Evolutionary conservation across 805 yeast genomes (phyloP).

Genomic region (Saccharomycopsis guyanensis): DNA sequence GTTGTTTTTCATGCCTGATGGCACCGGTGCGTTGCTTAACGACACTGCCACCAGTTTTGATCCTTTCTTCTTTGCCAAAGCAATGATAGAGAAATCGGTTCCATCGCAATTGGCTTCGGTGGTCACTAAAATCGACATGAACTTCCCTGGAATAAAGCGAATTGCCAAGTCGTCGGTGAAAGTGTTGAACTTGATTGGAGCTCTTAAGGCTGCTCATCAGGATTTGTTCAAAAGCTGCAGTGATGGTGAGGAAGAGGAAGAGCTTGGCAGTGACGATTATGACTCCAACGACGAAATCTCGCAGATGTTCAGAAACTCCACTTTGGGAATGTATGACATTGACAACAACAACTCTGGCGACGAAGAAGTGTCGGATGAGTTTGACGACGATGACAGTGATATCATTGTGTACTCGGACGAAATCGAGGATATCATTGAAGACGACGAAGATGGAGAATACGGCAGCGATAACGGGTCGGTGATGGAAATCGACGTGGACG

Average conservation of each 20-base stretch:
- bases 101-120: constrained; percentile 50
- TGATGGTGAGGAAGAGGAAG: constrained; percentile 47
- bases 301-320: constrained; percentile 78
- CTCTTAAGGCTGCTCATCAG: constrained; percentile 48
- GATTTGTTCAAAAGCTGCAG: constrained; percentile 42
- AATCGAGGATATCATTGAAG: constrained; percentile 28
- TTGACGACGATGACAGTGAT: constrained; percentile 33
- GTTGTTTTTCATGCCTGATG: constrained; percentile 25
- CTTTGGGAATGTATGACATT: constrained; percentile 90
- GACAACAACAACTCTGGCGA: constrained; percentile 62
- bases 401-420: constrained; percentile 28
- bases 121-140: constrained; percentile 62
- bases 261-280: constrained; percentile 46
- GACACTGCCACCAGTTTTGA: constrained; percentile 31
- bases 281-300: constrained; percentile 66
- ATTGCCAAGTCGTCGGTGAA: constrained; percentile 52
- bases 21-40: constrained; percentile 22
- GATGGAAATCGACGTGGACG: constrained; percentile 29
- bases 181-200: constrained; percentile 50
- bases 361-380: constrained; percentile 43
- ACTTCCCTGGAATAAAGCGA: constrained; percentile 57
- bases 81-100: constrained; percentile 61
- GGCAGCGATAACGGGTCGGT: constrained; percentile 12
- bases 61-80: constrained; percentile 52
- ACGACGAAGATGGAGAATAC: constrained; percentile 11